A percentile compares a stretch with the other conserved stretches of the same genome.
These are phyloP conservation scores for Podochytrium sp. DNA, from an alignment of 192 early-diverging fungal species.

Conservation along the genomic window DNA sequence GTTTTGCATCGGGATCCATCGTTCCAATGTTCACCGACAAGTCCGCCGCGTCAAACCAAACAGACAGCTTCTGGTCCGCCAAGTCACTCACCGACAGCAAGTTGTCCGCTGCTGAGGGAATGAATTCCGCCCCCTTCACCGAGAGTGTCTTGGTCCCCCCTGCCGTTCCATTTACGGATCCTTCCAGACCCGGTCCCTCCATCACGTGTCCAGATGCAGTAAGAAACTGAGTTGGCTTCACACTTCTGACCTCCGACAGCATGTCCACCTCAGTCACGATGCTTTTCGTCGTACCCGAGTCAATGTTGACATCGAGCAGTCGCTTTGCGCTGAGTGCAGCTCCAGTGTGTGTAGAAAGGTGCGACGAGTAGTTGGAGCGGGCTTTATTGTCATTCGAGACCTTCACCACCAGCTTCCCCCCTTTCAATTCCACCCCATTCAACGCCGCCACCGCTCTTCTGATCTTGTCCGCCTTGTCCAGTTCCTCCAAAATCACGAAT, in stretches of 20 bases:
- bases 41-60: neutral
- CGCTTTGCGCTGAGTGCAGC: too few relatives aligned
- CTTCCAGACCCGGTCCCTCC: neutral
- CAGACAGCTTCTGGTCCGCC: neutral
- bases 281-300: neutral
- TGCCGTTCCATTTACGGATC: neutral
- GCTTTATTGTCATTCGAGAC: neutral
- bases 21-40: neutral
- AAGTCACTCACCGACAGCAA: neutral
- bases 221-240: neutral
- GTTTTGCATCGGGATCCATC: neutral
- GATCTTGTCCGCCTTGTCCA: neutral
- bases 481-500: neutral
- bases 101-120: neutral
- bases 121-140: neutral
- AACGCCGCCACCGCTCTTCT: neutral
- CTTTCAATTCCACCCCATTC: neutral
- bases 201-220: neutral
- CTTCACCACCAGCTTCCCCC: neutral
- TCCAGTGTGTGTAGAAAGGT: neutral
- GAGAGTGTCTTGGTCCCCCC: neutral
- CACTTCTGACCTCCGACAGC: neutral
- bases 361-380: neutral
- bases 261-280: neutral
- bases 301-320: neutral